Conservation (phyloP, 164 flowering plant species). For the Pachysandra terminalis region DNA sequence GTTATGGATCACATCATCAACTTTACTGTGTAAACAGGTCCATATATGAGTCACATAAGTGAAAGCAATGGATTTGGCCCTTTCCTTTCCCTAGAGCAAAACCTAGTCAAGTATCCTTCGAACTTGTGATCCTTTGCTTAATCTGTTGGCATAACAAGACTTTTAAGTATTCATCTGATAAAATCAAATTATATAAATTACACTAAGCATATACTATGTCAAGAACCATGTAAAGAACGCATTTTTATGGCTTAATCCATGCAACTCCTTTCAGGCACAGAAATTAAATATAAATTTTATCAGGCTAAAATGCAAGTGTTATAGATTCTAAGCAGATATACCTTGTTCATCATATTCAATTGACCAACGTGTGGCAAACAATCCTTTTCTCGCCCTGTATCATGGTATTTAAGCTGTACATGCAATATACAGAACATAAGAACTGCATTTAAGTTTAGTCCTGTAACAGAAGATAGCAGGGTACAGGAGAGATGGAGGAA, state of each 20-base stretch:
- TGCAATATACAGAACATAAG: neutral
- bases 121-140: neutral
- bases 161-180: neutral
- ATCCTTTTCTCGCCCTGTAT: constrained; percentile 54
- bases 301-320: neutral
- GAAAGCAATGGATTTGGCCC: too few relatives aligned
- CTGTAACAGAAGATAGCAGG: too few relatives aligned
- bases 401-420: constrained; percentile 14
- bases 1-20: too few relatives aligned
- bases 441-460: too few relatives aligned
- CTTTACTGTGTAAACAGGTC: too few relatives aligned
- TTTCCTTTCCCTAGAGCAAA: neutral
- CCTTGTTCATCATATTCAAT: constrained; percentile 73
- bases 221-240: neutral
- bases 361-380: constrained; percentile 76
- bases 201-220: neutral
- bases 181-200: too few relatives aligned
- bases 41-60: too few relatives aligned
- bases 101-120: neutral
- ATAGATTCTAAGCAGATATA: neutral
- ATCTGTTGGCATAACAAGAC: neutral
- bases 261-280: neutral
- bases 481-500: neutral
- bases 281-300: too few relatives aligned
- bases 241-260: neutral